Conservation (phyloP, 805 yeast genomes). For the Jamesozyma piceae region DNA sequence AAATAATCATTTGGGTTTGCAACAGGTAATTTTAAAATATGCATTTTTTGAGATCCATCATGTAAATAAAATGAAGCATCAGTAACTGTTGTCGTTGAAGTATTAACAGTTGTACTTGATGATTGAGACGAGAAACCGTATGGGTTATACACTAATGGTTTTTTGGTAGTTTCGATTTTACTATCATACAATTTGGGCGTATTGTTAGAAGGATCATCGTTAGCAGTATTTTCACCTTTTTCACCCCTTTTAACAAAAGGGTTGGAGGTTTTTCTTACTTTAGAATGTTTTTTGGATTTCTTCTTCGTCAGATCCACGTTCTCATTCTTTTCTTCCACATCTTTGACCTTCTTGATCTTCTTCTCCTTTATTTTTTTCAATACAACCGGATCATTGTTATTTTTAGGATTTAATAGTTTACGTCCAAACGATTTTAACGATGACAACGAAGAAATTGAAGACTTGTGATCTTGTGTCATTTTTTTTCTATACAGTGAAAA, state of each 20-base stretch:
- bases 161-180: conserved; percentile 8
- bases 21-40: conserved; percentile 51
- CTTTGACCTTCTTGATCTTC: not conserved
- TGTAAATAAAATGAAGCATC: conserved; percentile 26
- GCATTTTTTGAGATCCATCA: conserved; percentile 31
- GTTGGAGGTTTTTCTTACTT: not conserved
- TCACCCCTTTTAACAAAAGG: not conserved
- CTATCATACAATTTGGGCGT: not conserved
- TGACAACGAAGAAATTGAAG: conserved; percentile 5
- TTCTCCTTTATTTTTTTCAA: not conserved
- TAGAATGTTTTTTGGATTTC: not conserved
- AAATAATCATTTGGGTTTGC: conserved; percentile 56
- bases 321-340: not conserved
- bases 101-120: not conserved
- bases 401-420: conserved; percentile 7
- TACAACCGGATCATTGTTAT: conserved; percentile 2
- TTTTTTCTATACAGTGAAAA: no score
- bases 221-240: not conserved
- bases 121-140: conserved; percentile 35
- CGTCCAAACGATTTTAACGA: conserved; percentile 15
- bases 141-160: conserved; percentile 54
- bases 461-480: not conserved
- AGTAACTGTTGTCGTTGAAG: conserved; percentile 5
- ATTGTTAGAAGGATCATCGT: not conserved
- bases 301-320: not conserved